Base-by-base conservation (phyloP, 106 monocot species). In the Dendrobium nobile region DNA sequence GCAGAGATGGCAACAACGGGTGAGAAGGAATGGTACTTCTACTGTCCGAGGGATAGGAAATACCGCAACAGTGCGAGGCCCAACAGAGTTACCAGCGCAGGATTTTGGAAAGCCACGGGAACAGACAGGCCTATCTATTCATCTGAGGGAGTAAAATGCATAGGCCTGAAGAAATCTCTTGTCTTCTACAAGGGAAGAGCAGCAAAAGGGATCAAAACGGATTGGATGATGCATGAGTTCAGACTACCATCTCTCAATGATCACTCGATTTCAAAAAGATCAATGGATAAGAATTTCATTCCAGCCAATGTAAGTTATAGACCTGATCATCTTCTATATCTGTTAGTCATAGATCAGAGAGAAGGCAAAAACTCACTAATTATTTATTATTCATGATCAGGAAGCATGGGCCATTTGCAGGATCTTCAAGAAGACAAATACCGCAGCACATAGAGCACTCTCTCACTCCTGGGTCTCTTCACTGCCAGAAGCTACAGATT, bases 191-290 rank as follows among this genome's bases (percentile, higher is more conserved):
- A 89, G 77, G 97, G 97, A n/a, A 91, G 97, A 82, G 97, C 97
- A 37, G 97, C 97, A 17, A 98, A 92, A 87, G 97, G 97, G 17
- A 58, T 84, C 56, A 98, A 98, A 75, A 98, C 97, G 0, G 94
- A 98, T 76, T 98, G 97, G 97, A 98, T 98, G 97, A 98, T 98
- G 97, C 97, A 98, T 27, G 97, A 98, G 88, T 98, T 92, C 91
- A 82, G 97, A 77, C 91, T 98, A 3, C 97, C 96, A 20, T 92
- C 93, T 8, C 85, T 88, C 54, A 73, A 82, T 13, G 89, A 91
- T 61, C 54, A 88, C 4, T 87, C 84, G 8, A 48, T 73, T 48
- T 79, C 84, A 15, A 90, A 90, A 79, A 84, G 80, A 41, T 85
- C 92, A 9, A 77, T 90, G 7, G 95, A 92, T 72, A 95, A 85